These are phyloP conservation scores for Chlamydomonas sp. DNA, from an alignment of 139 green algal species.

Conservation along the genomic window DNA sequence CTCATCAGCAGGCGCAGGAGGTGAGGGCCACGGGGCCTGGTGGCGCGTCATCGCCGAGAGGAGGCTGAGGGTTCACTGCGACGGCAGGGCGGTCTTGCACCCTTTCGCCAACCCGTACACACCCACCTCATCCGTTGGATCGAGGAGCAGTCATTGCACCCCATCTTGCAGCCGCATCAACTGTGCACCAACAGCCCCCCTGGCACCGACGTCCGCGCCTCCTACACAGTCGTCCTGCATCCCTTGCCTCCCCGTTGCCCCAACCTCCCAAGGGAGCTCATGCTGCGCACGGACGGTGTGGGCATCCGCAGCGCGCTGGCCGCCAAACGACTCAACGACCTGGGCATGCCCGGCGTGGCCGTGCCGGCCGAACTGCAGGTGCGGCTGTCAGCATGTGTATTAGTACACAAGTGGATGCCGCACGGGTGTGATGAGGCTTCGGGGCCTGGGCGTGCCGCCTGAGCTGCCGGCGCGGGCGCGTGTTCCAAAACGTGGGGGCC, in stretches of 20 bases:
- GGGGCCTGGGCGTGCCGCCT: too few relatives aligned
- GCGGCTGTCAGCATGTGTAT: neutral
- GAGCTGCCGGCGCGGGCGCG: too few relatives aligned
- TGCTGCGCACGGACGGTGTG: conserved; percentile 15
- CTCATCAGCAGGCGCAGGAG: conserved; percentile 44
- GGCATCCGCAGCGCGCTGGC: conserved; percentile 28
- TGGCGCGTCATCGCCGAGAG: neutral
- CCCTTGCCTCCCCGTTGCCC: neutral
- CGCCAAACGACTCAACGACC: neutral
- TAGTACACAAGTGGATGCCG: too few relatives aligned
- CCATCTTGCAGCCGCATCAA: too few relatives aligned
- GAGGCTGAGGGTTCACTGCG: neutral
- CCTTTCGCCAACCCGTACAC: too few relatives aligned
- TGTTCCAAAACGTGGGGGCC: too few relatives aligned
- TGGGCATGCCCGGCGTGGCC: conserved; percentile 4
- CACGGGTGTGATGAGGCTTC: too few relatives aligned
- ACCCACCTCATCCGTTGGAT: too few relatives aligned
- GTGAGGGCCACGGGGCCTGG: neutral
- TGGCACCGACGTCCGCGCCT: too few relatives aligned
- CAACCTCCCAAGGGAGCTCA: conserved; percentile 19
- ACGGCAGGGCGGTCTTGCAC: too few relatives aligned
- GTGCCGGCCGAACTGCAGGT: conserved; percentile 20
- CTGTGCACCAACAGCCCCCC: too few relatives aligned
- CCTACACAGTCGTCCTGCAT: neutral
- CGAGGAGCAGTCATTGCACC: too few relatives aligned